Percentiles rank a stretch among this genome's conserved stretches.
Evolutionary conservation across 345 rosid species (phyloP).

Genomic region (Arabidopsis thaliana): TAIR10.1 NC_003070.9:20151001-20151500

Average conservation of each 20-base stretch:
- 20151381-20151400: constrained; percentile 57
- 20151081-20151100: constrained; percentile 3
- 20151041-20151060: not conserved
- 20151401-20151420: constrained; percentile 44
- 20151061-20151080: not conserved
- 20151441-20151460: constrained; percentile 60
- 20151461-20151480: constrained; percentile 55
- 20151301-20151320: not conserved
- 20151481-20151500: constrained; percentile 36
- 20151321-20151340: too few species aligned
- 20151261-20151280: constrained; percentile 54
- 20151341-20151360: not conserved
- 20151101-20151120: constrained; percentile 40
- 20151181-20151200: constrained; percentile 34
- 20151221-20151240: constrained; percentile 51
- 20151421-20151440: constrained; percentile 46
- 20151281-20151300: not conserved
- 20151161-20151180: constrained; percentile 47
- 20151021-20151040: not conserved
- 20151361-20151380: constrained; percentile 54
- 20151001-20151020: constrained; percentile 16
- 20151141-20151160: constrained; percentile 53
- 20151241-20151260: constrained; percentile 53
- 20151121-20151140: constrained; percentile 61
- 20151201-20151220: constrained; percentile 51